These are phyloP conservation scores for Globisporangium cylindrosporum DNA, from an alignment of 352 stramenopile species.

Conservation along the genomic window DNA sequence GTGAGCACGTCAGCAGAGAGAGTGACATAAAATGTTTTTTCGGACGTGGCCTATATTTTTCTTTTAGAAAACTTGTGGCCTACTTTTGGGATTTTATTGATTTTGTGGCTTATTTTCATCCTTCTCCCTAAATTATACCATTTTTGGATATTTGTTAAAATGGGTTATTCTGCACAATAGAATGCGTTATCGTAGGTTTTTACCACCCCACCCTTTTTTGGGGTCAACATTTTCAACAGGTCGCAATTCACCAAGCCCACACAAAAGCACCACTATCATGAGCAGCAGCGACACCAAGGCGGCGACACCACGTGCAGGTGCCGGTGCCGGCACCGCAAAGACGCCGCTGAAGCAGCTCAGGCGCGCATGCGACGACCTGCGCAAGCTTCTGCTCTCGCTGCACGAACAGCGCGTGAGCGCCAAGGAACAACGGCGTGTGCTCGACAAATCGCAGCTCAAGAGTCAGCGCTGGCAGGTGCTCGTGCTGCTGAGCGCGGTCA, in stretches of 20 bases:
- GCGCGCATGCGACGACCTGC: conserved; percentile 41
- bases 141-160: too few species aligned
- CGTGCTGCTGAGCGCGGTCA: conserved; percentile 52
- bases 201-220: neutral
- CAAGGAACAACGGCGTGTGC: conserved; percentile 12
- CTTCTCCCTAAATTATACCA: neutral
- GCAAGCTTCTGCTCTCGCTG: conserved; percentile 34
- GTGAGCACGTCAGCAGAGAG: too few species aligned
- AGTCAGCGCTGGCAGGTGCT: conserved; percentile 56
- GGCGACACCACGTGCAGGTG: conserved; percentile 4
- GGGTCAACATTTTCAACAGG: conserved; percentile 2
- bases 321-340: conserved; percentile 5
- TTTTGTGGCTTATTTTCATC: too few species aligned
- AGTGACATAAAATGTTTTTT: too few species aligned
- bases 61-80: too few species aligned
- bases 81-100: too few species aligned
- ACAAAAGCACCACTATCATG: neutral
- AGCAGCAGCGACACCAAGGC: neutral
- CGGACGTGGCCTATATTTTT: too few species aligned
- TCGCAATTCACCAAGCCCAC: conserved; percentile 3
- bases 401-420: conserved; percentile 30
- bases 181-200: neutral
- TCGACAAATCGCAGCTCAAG: conserved; percentile 45
- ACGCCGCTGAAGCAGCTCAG: conserved; percentile 52
- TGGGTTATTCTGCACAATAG: neutral